Percentiles rank a stretch among this genome's conserved stretches.
Conservation (phyloP, 352 stramenopile species). For the Phytophthora sansomeana region DNA sequence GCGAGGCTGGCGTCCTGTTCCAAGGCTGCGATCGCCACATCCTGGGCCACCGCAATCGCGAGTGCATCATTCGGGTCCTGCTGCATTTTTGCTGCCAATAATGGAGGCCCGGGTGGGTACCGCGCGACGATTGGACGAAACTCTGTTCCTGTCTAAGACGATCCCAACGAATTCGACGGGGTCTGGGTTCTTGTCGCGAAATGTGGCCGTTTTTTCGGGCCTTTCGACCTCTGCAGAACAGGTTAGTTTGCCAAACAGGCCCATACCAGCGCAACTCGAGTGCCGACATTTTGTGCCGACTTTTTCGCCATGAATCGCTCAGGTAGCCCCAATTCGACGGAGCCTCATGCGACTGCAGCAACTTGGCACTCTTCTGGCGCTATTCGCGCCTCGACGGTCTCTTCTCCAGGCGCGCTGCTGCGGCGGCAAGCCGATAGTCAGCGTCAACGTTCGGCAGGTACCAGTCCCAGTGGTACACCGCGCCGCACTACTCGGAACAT, state of each 20-base stretch:
- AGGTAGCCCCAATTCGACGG: not conserved
- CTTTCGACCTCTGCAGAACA: constrained; percentile 20
- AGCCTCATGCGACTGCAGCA: constrained; percentile 4
- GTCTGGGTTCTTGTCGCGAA: constrained; percentile 21
- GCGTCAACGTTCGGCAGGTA: constrained; percentile 23
- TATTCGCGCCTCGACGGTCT: constrained; percentile 22
- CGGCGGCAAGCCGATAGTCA: constrained; percentile 36
- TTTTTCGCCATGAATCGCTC: constrained; percentile 25
- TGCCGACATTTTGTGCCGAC: constrained; percentile 8
- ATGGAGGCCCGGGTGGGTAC: constrained; percentile 27
- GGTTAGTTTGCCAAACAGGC: constrained; percentile 11
- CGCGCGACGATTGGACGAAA: constrained; percentile 33
- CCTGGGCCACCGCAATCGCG: not conserved
- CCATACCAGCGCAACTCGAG: not conserved
- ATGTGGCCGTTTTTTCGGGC: constrained; percentile 11
- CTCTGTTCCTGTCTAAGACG: not conserved
- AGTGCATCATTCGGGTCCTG: not conserved
- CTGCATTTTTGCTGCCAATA: constrained; percentile 34
- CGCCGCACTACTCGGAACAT: constrained; percentile 37
- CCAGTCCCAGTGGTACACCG: constrained; percentile 41
- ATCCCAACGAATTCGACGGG: not conserved
- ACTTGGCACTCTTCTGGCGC: not conserved
- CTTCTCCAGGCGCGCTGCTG: constrained; percentile 23
- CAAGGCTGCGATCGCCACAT: constrained; percentile 1
- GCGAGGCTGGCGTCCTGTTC: not conserved